Base-by-base conservation (phyloP, 768 basidiomycete genomes). In the Kwoniella botswanensis region DNA sequence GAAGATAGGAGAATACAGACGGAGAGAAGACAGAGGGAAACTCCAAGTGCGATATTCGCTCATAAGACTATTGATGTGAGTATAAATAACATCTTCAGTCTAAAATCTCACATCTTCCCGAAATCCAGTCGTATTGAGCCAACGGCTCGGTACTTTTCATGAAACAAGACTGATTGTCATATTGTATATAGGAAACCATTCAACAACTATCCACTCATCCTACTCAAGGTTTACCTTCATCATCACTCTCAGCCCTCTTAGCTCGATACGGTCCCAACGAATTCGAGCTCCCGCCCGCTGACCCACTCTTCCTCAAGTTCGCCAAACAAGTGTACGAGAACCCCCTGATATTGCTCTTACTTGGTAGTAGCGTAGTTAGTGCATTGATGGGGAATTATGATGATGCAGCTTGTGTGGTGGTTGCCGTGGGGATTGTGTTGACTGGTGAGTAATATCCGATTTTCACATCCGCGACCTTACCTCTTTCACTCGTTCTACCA, bases 241-340 rank as follows among this genome's bases (percentile, higher is more conserved):
- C 88, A 18, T 87, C 89, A 63, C 87, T 96, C 46, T 85, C 89
- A 2, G 84, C 86, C 26, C 86, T 95, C 24, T 89, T 90, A 43
- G 87, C 87, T 29, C 86, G 85, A 2, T 88, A 93, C 74, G 94
- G 94, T 2, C 95, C 93, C 82, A 98, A 98, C 85, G 95, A 98
- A 84, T 98, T 98, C 82, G 89, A 92, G 0, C 92, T 98, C 13
- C 87, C 88, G 0, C 85, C 91, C 0, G 90, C 93, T 2, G 94
- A 97, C 78, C 91, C 93, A 0, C 83, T 90, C 10, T 84, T 91
- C 52, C 84, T 94, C 80, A 97, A 97, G 84, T 98, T 98, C 81
- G 90, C 90, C 15, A 94, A 95, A 83, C 95, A 92, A 44, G 94
- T 98, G 61, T 97, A 95, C 83, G 95, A 98, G 85, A 93, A 90